Evolutionary conservation across 371 early-diverging fungal genomes (phyloP).

Genomic region (Circinella umbellata): DNA sequence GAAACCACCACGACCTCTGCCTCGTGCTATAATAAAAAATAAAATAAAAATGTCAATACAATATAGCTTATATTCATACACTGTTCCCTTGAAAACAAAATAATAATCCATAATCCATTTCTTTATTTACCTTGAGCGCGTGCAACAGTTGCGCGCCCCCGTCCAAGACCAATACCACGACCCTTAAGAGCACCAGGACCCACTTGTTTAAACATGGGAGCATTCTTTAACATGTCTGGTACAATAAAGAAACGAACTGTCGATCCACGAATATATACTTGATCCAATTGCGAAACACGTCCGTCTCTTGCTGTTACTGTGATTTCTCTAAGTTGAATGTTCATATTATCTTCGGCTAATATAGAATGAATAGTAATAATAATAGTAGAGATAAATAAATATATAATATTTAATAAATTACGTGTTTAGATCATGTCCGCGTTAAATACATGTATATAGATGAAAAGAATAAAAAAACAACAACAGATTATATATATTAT

Average conservation of each 20-base stretch:
- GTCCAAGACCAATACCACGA: constrained; percentile 84
- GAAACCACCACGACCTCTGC: constrained; percentile 39
- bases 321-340: constrained; percentile 93
- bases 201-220: constrained; percentile 95
- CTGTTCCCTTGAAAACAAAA: no score
- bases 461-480: neutral
- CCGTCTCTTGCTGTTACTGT: constrained; percentile 94
- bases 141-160: constrained; percentile 88
- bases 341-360: constrained; percentile 99
- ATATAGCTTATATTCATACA: no score
- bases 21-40: constrained; percentile 21
- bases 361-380: no score
- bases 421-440: neutral
- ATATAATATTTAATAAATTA: constrained; percentile 3
- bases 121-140: constrained; percentile 76
- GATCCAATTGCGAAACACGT: constrained; percentile 88
- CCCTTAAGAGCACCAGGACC: constrained; percentile 83
- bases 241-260: constrained; percentile 96
- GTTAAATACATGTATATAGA: neutral
- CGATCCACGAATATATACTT: constrained; percentile 96
- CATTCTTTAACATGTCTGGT: constrained; percentile 98
- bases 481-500: neutral
- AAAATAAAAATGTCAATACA: neutral
- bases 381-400: no score
- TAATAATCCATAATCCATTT: no score